A percentile compares a stretch with the other conserved stretches of the same genome.
phyloP scores from a whole-genome alignment of 106 monocot genomes.

The Platanthera guangdongensis region DNA sequence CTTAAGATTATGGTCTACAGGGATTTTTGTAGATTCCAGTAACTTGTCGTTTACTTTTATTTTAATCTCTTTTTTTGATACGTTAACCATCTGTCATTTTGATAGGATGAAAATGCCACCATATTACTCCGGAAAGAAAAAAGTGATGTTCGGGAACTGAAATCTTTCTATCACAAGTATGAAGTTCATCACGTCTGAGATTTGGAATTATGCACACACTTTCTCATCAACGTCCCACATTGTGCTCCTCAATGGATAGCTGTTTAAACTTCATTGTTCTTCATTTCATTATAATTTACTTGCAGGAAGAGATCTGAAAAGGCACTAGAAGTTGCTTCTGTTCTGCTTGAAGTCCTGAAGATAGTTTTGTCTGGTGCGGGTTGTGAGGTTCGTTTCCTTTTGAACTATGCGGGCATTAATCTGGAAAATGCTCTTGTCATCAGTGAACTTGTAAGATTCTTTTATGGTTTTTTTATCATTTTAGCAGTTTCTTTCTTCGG shows the following conservation, averaged over 20 bases:
- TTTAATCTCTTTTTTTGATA: neutral
- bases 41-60: neutral
- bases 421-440: constrained; percentile 4
- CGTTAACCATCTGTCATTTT: neutral
- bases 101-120: constrained; percentile 44
- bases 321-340: constrained; percentile 27
- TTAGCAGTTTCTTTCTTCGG: constrained; percentile 21
- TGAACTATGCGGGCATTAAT: neutral
- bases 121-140: constrained; percentile 21
- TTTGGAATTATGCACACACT: neutral
- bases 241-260: neutral
- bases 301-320: constrained; percentile 21
- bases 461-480: constrained; percentile 1
- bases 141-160: constrained; percentile 59
- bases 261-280: constrained; percentile 5
- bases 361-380: constrained; percentile 37
- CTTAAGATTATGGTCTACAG: neutral
- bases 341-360: constrained; percentile 50
- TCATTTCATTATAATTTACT: constrained; percentile 10
- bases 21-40: neutral
- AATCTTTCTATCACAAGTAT: constrained; percentile 42
- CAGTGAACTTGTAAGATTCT: neutral
- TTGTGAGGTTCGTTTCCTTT: constrained; percentile 32
- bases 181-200: neutral
- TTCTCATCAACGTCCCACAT: neutral